These are phyloP conservation scores for Effrenium voratum DNA, from an alignment of 73 alveolate species.

Conservation along the genomic window DNA sequence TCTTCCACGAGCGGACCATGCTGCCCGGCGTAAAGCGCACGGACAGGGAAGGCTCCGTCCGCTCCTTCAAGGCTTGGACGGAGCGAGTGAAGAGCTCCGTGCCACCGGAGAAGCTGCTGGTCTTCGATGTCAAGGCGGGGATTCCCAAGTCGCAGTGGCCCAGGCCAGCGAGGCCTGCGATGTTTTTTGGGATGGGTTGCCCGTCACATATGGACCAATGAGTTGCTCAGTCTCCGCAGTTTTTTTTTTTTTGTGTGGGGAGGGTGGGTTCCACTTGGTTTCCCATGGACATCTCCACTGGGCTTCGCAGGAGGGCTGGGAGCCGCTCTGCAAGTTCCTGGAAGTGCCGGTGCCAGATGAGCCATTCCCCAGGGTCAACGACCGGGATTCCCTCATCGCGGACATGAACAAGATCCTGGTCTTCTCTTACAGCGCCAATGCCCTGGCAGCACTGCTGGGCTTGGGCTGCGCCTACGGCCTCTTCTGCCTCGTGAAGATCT, in stretches of 20 bases:
- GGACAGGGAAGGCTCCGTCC: constrained; percentile 64
- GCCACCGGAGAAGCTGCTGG: constrained; percentile 44
- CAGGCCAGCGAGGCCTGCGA: too few relatives aligned
- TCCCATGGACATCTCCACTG: too few relatives aligned
- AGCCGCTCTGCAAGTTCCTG: constrained; percentile 48
- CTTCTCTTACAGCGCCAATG: background rate
- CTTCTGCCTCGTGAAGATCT: too few relatives aligned
- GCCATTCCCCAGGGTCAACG: constrained; percentile 22
- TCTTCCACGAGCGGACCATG: constrained; percentile 46
- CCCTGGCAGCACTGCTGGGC: too few relatives aligned
- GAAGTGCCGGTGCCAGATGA: constrained; percentile 13
- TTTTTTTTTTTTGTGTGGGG: too few relatives aligned
- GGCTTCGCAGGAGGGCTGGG: constrained; percentile 68
- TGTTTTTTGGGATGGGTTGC: too few relatives aligned
- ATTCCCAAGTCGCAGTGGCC: too few relatives aligned
- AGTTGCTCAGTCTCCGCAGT: too few relatives aligned
- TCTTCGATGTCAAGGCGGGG: constrained; percentile 69
- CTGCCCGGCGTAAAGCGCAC: constrained; percentile 46
- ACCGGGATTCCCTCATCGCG: background rate
- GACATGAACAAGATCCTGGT: constrained; percentile 1
- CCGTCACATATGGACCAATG: too few relatives aligned
- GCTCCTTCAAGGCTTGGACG: constrained; percentile 63
- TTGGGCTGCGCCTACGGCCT: too few relatives aligned
- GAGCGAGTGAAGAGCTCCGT: constrained; percentile 34
- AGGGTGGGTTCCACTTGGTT: too few relatives aligned